These are phyloP conservation scores for Geranomyces michiganensis DNA, from an alignment of 192 early-diverging fungal species.

Conservation along the genomic window DNA sequence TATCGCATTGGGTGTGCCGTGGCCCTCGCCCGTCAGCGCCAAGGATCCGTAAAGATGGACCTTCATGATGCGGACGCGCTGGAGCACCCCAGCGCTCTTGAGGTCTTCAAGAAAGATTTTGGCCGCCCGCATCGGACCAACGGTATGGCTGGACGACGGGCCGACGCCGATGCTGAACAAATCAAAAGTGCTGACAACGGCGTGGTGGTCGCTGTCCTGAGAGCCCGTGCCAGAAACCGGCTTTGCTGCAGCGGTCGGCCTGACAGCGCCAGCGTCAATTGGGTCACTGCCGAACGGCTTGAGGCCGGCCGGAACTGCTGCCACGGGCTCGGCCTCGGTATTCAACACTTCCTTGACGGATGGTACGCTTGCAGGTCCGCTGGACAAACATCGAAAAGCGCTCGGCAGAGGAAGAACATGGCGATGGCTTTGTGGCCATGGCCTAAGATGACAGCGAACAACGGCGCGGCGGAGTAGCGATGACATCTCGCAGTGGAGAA, in stretches of 20 bases:
- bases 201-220: constrained; percentile 56
- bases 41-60: constrained; percentile 92
- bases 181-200: constrained; percentile 92
- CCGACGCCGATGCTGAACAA: constrained; percentile 95
- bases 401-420: too few species aligned
- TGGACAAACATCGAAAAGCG: too few species aligned
- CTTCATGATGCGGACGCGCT: constrained; percentile 59
- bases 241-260: not conserved
- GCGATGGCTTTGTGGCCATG: too few species aligned
- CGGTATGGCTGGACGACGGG: constrained; percentile 85
- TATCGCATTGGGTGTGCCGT: constrained; percentile 75
- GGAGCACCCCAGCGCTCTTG: constrained; percentile 45
- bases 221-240: not conserved
- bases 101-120: constrained; percentile 92
- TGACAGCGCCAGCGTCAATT: not conserved
- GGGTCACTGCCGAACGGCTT: constrained; percentile 1
- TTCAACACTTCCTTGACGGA: too few species aligned
- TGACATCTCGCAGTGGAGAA: too few species aligned
- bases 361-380: too few species aligned
- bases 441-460: too few species aligned
- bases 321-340: too few species aligned
- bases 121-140: constrained; percentile 97
- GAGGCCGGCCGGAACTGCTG: not conserved
- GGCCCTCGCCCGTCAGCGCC: constrained; percentile 91
- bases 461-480: too few species aligned